Evolutionary conservation across 2,329 filamentous ascomycete species (phyloP).

Genomic region (Epichloe uncinata): DNA sequence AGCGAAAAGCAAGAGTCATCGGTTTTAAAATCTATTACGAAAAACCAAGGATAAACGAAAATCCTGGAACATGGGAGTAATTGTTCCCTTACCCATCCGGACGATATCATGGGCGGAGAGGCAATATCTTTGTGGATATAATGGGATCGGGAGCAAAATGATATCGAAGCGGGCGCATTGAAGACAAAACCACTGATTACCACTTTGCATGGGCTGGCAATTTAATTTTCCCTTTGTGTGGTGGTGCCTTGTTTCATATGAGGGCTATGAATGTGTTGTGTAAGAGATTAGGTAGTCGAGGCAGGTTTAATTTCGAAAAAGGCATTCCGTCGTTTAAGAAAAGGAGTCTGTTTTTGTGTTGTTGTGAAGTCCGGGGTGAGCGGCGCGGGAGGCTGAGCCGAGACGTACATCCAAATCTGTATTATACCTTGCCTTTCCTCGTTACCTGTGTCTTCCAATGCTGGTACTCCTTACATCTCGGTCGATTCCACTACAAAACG

Average conservation of each 20-base stretch:
- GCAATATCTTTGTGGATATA: not conserved
- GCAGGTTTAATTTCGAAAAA: not conserved
- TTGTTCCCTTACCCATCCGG: not conserved
- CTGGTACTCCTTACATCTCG: too few relatives aligned
- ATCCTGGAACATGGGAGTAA: not conserved
- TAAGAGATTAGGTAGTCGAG: not conserved
- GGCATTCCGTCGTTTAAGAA: not conserved
- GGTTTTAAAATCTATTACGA: conserved; percentile 30
- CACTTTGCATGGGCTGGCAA: conserved; percentile 5
- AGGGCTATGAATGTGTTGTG: not conserved
- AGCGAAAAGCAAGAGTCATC: conserved; percentile 45
- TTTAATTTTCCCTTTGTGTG: not conserved
- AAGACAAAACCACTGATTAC: not conserved
- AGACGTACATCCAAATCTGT: too few relatives aligned
- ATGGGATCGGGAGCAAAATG: not conserved
- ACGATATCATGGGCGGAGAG: not conserved
- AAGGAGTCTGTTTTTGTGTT: not conserved
- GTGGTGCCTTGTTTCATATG: not conserved
- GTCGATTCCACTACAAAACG: too few relatives aligned
- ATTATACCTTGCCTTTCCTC: too few relatives aligned
- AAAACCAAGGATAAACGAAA: not conserved
- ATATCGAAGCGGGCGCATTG: not conserved
- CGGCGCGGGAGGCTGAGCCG: too few relatives aligned
- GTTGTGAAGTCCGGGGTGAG: not conserved
- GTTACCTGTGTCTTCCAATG: too few relatives aligned